phyloP scores from a whole-genome alignment of 2,329 filamentous ascomycete genomes.

The Moelleriella libera region DNA sequence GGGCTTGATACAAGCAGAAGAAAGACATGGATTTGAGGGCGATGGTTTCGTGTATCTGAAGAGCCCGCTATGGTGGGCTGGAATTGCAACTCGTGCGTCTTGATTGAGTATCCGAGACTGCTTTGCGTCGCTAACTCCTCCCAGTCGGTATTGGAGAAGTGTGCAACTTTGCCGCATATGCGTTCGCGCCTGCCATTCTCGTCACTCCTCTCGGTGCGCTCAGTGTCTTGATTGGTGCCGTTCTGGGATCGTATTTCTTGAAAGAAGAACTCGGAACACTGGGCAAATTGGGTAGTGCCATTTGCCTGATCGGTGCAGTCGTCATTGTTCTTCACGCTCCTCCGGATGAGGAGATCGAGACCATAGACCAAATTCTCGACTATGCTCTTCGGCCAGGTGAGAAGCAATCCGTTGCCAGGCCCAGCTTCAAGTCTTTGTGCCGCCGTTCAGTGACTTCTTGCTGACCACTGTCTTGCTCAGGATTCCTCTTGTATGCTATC shows the following conservation, averaged over 20 bases:
- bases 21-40: conserved; percentile 89
- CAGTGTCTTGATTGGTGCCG: conserved; percentile 87
- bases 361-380: conserved; percentile 79
- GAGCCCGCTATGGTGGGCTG: conserved; percentile 95
- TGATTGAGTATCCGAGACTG: neutral
- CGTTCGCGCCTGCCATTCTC: conserved; percentile 95
- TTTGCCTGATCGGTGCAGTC: conserved; percentile 88
- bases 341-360: conserved; percentile 80
- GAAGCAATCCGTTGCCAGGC: neutral
- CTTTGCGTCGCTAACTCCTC: neutral
- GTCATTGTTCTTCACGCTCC: conserved; percentile 97
- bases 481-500: conserved; percentile 77
- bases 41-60: conserved; percentile 90
- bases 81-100: conserved; percentile 69
- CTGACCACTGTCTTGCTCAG: conserved; percentile 27
- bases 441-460: neutral
- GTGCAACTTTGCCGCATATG: conserved; percentile 96
- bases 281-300: conserved; percentile 89
- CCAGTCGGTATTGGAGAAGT: conserved; percentile 84
- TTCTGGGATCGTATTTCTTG: conserved; percentile 88
- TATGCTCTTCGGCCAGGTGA: conserved; percentile 85
- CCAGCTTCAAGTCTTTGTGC: neutral
- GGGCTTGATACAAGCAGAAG: conserved; percentile 82
- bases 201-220: conserved; percentile 90
- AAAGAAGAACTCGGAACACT: conserved; percentile 80